Base-by-base conservation (phyloP, 768 basidiomycete genomes). In the Mrakia blollopis region DNA sequence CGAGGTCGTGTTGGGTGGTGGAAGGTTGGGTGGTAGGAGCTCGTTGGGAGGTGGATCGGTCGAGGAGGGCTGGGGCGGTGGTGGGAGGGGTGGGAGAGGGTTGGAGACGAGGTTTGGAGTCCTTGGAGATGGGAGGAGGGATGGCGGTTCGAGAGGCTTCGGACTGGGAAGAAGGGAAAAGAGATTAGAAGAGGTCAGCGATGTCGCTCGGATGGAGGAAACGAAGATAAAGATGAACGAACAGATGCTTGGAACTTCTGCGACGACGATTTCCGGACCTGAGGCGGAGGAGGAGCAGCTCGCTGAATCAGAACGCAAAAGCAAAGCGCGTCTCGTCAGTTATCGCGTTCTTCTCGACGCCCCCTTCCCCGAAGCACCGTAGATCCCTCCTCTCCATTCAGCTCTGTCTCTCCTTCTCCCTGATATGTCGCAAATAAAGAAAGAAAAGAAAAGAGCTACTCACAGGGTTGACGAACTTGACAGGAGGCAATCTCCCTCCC, bases 1-100 rank as follows among this genome's bases (percentile, higher is more conserved):
- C 75, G n/a, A 76, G 75, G 13, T 61, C 75, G 52, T 37, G 50
- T 7, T 52, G 50, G 41, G 69, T 18, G 0, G 89, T 18, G 1
- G 89, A 83, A 6, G 87, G 85, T 0, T 91, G 89, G 3, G 92
- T 90, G 0, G 92, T 87, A 0, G 92, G 92, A 0, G 90, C 89
- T 32, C 93, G 90, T 8, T 91, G 89, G 81, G 91, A 91, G 21
- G 89, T 82, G 16, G 87, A 85, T 6, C 92, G 61, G 84, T 85
- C 44, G 80, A 84, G 35, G 78, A 81, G 61, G 82, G 84, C 79
- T 10, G 80, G 39, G 10, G 77, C 74, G 25, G 86, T 76, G 73
- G 81, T 80, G 57, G 84, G 81, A 74, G 80, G 73, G 69, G 78
- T 47, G 9, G 70, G 71, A 21, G 76, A 50, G 62, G 72, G 57